Evolutionary conservation across 176 grass and related monocot genomes (phyloP).

Genomic region (Musa itinerans): DNA sequence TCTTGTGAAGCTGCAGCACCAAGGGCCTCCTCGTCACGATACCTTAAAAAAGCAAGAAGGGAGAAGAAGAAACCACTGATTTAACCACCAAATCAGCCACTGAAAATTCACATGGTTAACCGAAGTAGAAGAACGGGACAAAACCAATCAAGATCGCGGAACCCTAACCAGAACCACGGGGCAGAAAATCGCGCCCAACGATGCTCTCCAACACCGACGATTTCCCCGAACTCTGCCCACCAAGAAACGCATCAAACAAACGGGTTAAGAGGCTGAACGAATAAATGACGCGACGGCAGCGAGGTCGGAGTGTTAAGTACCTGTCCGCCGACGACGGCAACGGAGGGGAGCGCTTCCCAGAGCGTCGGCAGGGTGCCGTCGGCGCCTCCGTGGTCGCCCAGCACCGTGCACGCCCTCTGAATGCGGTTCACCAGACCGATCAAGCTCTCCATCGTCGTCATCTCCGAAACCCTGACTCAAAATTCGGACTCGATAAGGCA

Average conservation of each 20-base stretch:
- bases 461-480: conserved; percentile 26
- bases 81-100: not conserved
- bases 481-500: not conserved
- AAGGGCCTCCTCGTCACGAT: conserved; percentile 93
- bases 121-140: too few relatives aligned
- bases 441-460: conserved; percentile 84
- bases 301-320: conserved; percentile 9
- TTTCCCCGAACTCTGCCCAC: conserved; percentile 73
- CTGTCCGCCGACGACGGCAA: conserved; percentile 73
- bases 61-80: not conserved
- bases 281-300: not conserved
- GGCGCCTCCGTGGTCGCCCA: conserved; percentile 78
- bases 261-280: conserved; percentile 13
- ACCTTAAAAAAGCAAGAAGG: conserved; percentile 29
- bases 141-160: not conserved
- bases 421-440: conserved; percentile 83
- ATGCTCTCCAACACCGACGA: conserved; percentile 95
- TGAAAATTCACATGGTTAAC: not conserved
- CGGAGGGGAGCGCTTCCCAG: conserved; percentile 86
- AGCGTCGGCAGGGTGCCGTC: conserved; percentile 60
- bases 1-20: conserved; percentile 86
- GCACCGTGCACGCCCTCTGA: conserved; percentile 88
- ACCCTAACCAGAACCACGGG: conserved; percentile 67
- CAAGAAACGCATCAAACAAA: conserved; percentile 1
- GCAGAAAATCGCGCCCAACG: conserved; percentile 87